Conservation (phyloP, 805 yeast species). For the Lipomyces lipofer region DNA sequence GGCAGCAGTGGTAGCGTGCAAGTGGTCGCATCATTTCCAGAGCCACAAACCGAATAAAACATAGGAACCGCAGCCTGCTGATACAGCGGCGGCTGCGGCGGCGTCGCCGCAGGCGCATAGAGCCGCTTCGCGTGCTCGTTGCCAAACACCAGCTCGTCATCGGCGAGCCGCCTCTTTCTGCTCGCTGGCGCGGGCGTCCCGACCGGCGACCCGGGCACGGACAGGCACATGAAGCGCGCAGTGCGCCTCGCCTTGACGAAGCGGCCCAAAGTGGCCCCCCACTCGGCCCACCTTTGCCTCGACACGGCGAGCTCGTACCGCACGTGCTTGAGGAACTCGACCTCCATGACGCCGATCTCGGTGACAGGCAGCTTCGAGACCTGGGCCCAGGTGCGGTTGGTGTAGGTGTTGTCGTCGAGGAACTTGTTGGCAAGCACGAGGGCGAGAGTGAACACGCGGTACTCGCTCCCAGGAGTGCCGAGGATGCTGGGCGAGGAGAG, state of each 20-base stretch:
- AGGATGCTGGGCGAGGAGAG: slow-evolving; percentile 27
- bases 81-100: neutral
- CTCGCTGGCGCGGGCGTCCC: neutral
- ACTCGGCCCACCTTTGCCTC: slow-evolving; percentile 11
- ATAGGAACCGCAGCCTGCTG: no score
- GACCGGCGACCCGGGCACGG: slow-evolving; percentile 26
- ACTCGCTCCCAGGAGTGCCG: slow-evolving; percentile 41
- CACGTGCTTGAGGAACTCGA: slow-evolving; percentile 23
- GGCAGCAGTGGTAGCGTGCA: no score
- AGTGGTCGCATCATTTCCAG: no score
- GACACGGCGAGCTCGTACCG: slow-evolving; percentile 22
- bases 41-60: no score
- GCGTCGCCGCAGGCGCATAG: neutral
- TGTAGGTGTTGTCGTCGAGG: slow-evolving; percentile 94
- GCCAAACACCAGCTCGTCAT: slow-evolving; percentile 1
- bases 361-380: slow-evolving; percentile 79
- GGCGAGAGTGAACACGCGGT: slow-evolving; percentile 54
- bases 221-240: slow-evolving; percentile 17
- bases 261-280: slow-evolving; percentile 19
- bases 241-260: slow-evolving; percentile 15
- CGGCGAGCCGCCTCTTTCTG: no score
- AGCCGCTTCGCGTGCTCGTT: slow-evolving; percentile 4
- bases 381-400: slow-evolving; percentile 91
- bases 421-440: slow-evolving; percentile 87
- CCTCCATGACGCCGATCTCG: slow-evolving; percentile 43